These are phyloP conservation scores for Escallonia rubra DNA, from an alignment of 129 eudicot genomes.

Conservation along the genomic window DNA sequence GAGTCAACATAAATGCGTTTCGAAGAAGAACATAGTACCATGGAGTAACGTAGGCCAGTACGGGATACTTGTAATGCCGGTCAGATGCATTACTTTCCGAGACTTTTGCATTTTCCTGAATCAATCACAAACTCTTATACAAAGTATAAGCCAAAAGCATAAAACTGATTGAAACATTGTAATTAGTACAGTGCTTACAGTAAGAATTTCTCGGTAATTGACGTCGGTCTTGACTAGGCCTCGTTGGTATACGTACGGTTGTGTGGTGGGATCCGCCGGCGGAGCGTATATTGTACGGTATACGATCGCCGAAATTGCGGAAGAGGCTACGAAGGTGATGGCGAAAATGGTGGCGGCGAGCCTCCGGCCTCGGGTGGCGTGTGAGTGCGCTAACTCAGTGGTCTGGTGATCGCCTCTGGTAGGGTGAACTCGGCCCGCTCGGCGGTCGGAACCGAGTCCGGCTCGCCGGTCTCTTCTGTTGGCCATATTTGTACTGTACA, in stretches of 20 bases:
- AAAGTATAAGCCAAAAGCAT: neutral
- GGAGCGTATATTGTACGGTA: constrained; percentile 30
- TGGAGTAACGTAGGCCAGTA: constrained; percentile 90
- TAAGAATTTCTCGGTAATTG: constrained; percentile 49
- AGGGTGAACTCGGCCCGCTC: constrained; percentile 23
- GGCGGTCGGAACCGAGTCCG: constrained; percentile 25
- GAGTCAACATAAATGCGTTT: too few relatives aligned
- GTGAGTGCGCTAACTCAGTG: constrained; percentile 12
- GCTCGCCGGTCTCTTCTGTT: constrained; percentile 45
- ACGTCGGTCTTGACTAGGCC: constrained; percentile 43
- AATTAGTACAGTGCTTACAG: constrained; percentile 33
- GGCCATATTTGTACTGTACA: constrained; percentile 18
- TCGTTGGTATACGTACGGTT: constrained; percentile 32
- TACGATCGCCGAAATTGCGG: constrained; percentile 42
- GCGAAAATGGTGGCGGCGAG: neutral
- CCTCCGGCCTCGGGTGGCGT: constrained; percentile 13
- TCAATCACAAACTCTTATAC: neutral
- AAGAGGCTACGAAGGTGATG: constrained; percentile 33
- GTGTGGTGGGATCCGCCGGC: constrained; percentile 11
- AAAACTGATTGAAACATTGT: neutral
- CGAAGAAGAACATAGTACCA: constrained; percentile 36
- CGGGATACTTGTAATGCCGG: constrained; percentile 53
- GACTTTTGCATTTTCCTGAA: constrained; percentile 71
- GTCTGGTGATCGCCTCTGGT: constrained; percentile 3
- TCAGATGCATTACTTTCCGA: constrained; percentile 38